Evolutionary conservation across 1,139 yeast species (phyloP).

Genomic region (Suhomyces yuchorum): DNA sequence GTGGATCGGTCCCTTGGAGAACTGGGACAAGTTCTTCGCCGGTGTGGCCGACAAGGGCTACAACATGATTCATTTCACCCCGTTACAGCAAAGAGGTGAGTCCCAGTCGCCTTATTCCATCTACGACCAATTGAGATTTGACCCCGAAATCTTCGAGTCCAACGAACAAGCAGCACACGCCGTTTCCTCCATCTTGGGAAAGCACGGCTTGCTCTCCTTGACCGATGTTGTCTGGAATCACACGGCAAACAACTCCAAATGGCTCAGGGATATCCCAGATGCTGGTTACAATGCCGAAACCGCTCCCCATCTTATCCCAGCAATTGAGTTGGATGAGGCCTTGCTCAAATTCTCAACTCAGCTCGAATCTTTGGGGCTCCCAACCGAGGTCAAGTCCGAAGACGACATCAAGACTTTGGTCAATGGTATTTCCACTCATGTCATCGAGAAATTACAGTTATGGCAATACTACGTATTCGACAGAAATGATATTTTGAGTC

Average conservation of each 20-base stretch:
- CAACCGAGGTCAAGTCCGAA: slow-evolving; percentile 50
- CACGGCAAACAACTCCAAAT: slow-evolving; percentile 84
- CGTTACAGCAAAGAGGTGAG: slow-evolving; percentile 83
- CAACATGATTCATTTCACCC: slow-evolving; percentile 95
- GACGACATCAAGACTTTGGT: slow-evolving; percentile 62
- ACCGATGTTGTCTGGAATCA: slow-evolving; percentile 95
- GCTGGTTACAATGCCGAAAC: slow-evolving; percentile 84
- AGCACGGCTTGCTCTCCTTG: slow-evolving; percentile 68
- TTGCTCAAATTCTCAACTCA: slow-evolving; percentile 64
- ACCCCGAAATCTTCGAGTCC: slow-evolving; percentile 59
- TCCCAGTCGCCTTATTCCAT: slow-evolving; percentile 93
- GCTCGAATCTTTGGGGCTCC: slow-evolving; percentile 58
- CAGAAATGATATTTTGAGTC: slow-evolving; percentile 37
- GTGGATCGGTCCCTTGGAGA: slow-evolving; percentile 73
- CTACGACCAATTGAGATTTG: slow-evolving; percentile 80
- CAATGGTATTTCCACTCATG: slow-evolving; percentile 68
- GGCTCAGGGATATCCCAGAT: slow-evolving; percentile 87
- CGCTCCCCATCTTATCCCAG: slow-evolving; percentile 85
- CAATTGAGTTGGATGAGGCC: slow-evolving; percentile 77
- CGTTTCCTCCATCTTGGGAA: slow-evolving; percentile 45
- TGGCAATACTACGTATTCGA: slow-evolving; percentile 90
- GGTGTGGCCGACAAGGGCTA: slow-evolving; percentile 74
- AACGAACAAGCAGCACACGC: slow-evolving; percentile 34
- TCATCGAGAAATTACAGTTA: slow-evolving; percentile 62
- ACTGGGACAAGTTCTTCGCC: slow-evolving; percentile 68